Evolutionary conservation across 2,329 filamentous ascomycete species (phyloP).

Genomic region (Hypoxylon sp.): DNA sequence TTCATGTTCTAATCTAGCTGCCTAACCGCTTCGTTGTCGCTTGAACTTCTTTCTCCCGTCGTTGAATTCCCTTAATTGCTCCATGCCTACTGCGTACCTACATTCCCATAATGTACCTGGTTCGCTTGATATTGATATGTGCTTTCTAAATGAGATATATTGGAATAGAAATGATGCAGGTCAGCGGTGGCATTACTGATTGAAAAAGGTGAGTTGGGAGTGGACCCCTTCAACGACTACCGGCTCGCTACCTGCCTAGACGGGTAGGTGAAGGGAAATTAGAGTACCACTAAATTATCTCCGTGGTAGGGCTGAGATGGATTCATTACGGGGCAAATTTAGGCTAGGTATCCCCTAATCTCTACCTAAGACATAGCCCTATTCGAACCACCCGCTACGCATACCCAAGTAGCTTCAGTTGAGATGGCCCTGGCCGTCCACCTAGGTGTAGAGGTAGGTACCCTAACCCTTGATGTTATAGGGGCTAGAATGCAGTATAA

Average conservation of each 20-base stretch:
- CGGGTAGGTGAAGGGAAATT: not conserved
- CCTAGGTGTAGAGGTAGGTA: too few relatives aligned
- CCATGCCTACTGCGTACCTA: too few relatives aligned
- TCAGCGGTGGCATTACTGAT: not conserved
- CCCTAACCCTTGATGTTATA: not conserved
- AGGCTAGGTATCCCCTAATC: not conserved
- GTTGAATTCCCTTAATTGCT: too few relatives aligned
- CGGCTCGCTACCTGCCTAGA: not conserved
- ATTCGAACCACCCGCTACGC: not conserved
- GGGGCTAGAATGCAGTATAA: not conserved
- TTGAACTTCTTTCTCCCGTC: not conserved
- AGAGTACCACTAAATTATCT: not conserved
- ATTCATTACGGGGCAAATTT: not conserved
- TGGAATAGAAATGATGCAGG: not conserved
- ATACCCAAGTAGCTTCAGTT: not conserved
- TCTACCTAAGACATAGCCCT: not conserved
- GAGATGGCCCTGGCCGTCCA: too few relatives aligned
- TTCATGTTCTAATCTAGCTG: too few relatives aligned
- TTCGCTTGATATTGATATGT: not conserved
- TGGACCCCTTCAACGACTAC: not conserved
- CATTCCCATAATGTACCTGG: not conserved
- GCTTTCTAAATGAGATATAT: not conserved
- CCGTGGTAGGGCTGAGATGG: slow-evolving; percentile 3
- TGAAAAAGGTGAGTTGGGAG: not conserved
- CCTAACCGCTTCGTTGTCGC: too few relatives aligned